Base-by-base conservation (phyloP, 2,329 filamentous ascomycete genomes). In the Pseudogymnoascus sp. region DNA sequence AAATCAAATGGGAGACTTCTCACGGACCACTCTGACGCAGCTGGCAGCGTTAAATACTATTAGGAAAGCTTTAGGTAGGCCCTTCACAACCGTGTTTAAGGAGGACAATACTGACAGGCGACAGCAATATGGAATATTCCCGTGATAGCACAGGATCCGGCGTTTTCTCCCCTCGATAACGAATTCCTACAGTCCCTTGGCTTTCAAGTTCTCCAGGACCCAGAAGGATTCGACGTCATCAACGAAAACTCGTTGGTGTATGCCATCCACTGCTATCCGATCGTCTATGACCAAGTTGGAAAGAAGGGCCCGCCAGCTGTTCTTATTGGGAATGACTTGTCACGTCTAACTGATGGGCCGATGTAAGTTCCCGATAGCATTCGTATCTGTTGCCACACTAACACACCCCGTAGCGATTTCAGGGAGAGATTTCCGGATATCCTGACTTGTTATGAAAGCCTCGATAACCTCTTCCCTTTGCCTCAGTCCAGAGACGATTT, bases 251-350 rank as follows among this genome's bases (percentile, higher is more conserved):
- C 66, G 31, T 60, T 74, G 50, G 71, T 73, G 0, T 74, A 73
- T 65, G 73, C 72, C 1, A 71, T 74, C 33, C 73, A 74, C 64
- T 74, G 73, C 62, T 74, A 74, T 63, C 67, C 66, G 7, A 46
- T 66, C 13, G 63, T 74, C 4, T 74, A 74, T 44, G 65, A 68
- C 26, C 31, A 68, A 15, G 62, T 73, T 42, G 64, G 65, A 33
- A 65, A 69, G 33, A 33, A 61, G 15, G 65, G 64, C 10, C 50
- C 56, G 42, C 71, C 72, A 6, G 67, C 66, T 15, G 64, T 72
- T 1, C 60, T 74, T 26, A 68, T 74, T 53, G 67, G 69, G 15
- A 74, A 72, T 1, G 69, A 56, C 10, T 10, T 56, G 2, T 4
- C 26, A 56, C 50, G 50, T 6, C 7, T 56, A 19, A 56, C 17